Percentiles rank a stretch among this genome's conserved stretches.
Conservation (phyloP, 257 asterid genomes). For the Asclepias syriaca region DNA sequence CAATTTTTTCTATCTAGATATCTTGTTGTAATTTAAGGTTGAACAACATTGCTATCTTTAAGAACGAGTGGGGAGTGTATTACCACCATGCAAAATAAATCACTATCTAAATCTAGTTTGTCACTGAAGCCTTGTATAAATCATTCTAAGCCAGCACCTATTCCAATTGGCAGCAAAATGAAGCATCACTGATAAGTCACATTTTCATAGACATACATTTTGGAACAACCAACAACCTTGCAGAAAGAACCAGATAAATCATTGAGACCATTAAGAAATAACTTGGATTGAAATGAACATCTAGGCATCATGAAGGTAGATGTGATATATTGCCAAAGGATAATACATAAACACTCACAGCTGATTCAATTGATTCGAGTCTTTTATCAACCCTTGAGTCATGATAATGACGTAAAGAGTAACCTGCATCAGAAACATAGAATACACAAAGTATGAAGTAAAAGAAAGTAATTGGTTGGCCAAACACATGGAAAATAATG, state of each 20-base stretch:
- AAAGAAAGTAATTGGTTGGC: background rate
- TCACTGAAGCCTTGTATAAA: background rate
- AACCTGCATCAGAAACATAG: slow-evolving; percentile 53
- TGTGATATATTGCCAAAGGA: background rate
- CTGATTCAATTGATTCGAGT: slow-evolving; percentile 77
- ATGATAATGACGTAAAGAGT: slow-evolving; percentile 64
- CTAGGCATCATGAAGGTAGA: slow-evolving; percentile 2
- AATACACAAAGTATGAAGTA: background rate
- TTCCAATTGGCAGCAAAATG: background rate
- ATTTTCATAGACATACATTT: background rate
- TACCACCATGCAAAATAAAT: background rate
- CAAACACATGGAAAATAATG: background rate
- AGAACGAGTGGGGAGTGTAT: background rate
- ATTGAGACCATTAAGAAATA: background rate
- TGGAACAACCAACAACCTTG: background rate
- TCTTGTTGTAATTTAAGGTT: background rate
- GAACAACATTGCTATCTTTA: background rate
- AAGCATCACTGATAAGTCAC: background rate
- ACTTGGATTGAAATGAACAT: background rate
- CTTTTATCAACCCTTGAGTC: slow-evolving; percentile 67
- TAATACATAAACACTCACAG: slow-evolving; percentile 46
- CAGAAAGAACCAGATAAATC: background rate
- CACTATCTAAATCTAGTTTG: background rate
- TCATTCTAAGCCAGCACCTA: background rate
- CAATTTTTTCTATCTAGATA: background rate